These are phyloP conservation scores for Eucalyptus erythrocorys DNA, from an alignment of 345 rosid genomes.

Conservation along the genomic window DNA sequence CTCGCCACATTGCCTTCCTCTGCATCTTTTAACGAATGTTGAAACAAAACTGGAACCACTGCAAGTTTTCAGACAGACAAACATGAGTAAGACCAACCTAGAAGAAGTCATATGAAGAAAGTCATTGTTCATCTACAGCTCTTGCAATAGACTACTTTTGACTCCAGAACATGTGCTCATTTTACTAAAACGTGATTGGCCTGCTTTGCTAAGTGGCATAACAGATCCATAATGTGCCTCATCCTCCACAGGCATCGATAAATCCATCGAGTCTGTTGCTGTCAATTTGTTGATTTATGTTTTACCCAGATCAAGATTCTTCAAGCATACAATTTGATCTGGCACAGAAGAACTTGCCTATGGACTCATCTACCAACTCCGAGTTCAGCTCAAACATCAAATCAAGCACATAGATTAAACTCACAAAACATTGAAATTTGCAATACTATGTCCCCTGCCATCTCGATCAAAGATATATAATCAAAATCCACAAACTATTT, in stretches of 20 bases:
- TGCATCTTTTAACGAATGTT: slow-evolving; percentile 52
- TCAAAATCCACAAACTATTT: background rate
- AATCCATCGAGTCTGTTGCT: background rate
- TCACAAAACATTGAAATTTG: background rate
- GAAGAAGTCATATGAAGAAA: background rate
- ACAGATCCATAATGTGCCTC: background rate
- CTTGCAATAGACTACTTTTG: background rate
- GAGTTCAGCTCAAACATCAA: background rate
- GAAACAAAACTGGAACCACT: slow-evolving; percentile 83
- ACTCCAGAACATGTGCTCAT: background rate
- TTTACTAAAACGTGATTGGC: background rate
- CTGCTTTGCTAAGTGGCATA: background rate
- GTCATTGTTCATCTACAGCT: background rate
- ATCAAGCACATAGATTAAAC: background rate
- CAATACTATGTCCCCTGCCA: background rate
- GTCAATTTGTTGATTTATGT: background rate
- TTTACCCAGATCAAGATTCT: background rate
- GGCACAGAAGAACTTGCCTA: background rate
- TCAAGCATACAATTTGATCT: background rate
- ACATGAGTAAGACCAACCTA: background rate
- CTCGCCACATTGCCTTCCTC: slow-evolving; percentile 63
- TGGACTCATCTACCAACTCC: background rate
- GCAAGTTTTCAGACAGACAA: background rate
- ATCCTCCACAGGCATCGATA: background rate
- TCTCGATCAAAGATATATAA: background rate